Base-by-base conservation (phyloP, 176 grass and related monocot species). In the Oryza glaberrima region DNA sequence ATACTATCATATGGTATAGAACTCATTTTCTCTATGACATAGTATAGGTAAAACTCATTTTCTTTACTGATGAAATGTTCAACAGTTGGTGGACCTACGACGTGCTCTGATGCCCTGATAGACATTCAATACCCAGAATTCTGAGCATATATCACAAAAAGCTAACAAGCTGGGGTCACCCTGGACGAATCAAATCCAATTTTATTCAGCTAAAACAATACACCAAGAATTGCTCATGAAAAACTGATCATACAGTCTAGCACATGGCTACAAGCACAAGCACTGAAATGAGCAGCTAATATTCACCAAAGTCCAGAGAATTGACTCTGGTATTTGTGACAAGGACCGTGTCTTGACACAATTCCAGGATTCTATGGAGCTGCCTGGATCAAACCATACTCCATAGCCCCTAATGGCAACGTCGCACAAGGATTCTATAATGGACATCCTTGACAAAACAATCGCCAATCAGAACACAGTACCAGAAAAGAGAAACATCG, bases 271-370 rank as follows among this genome's bases (percentile, higher is more conserved):
- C 6, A 64, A 51, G 69, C 56, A 67, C 72, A 75, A 46, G 35
- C 8, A 28, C 72, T 46, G 36, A 34, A 69, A 79, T 36, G 16
- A 61, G 13, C 32, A 35, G 19, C 44, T 35, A 56, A 38, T 51
- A 66, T 73, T 84, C 1, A 73, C 46, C 65, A 67, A 80, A 68
- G 20, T 68, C 35, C 19, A 20, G 19, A 75, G 43, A 83, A 78
- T 6, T 14, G 20, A 56, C 71, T 81, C 71, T 16, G 35, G 12
- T 60, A 38, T 73, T 35, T 6, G 9, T 40, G 46, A 41, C 56
- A 84, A 40, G 22, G 48, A 30, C 71, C 41, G 25, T 12, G 28
- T 64, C 20, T 79, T 56, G 22, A 52, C 51, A 41, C 32, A 52
- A 52, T 48, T 49, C 40, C 20, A 40, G 28, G 35, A 38, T 70